Percentiles rank a stretch among this genome's conserved stretches.
Conservation (phyloP, 257 asterid species). For the Verbena officinalis region DNA sequence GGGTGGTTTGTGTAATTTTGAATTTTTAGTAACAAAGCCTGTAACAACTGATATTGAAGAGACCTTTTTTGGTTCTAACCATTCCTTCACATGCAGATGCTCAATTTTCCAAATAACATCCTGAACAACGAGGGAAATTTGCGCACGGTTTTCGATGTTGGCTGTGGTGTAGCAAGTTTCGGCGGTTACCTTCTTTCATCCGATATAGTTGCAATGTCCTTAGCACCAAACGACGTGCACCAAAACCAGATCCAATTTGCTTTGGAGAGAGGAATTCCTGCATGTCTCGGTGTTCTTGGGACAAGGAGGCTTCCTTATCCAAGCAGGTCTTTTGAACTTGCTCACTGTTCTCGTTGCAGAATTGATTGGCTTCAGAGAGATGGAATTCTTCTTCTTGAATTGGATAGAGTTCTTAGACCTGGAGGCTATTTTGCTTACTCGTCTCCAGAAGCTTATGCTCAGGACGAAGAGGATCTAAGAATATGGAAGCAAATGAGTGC, state of each 20-base stretch:
- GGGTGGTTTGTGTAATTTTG: no score
- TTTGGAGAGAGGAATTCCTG: constrained; percentile 88
- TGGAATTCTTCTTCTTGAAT: constrained; percentile 83
- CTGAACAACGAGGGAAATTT: constrained; percentile 69
- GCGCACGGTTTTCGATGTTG: constrained; percentile 83
- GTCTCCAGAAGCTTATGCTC: constrained; percentile 94
- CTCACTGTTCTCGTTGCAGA: constrained; percentile 90
- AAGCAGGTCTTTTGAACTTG: constrained; percentile 84
- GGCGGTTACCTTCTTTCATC: constrained; percentile 88
- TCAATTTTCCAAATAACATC: constrained; percentile 59
- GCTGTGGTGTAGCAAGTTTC: constrained; percentile 93
- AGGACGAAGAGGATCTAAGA: constrained; percentile 79
- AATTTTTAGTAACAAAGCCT: neutral
- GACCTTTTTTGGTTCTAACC: constrained; percentile 4
- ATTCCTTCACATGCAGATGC: constrained; percentile 56
- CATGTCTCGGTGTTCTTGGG: constrained; percentile 88
- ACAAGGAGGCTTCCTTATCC: constrained; percentile 89
- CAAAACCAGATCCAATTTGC: constrained; percentile 94
- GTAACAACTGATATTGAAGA: neutral
- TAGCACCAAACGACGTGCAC: constrained; percentile 91
- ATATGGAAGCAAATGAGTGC: constrained; percentile 82
- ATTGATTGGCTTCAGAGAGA: constrained; percentile 91
- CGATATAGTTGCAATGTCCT: constrained; percentile 73
- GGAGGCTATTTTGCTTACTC: constrained; percentile 94
- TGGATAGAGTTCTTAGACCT: constrained; percentile 82